A percentile compares a stretch with the other conserved stretches of the same genome.
Conservation (phyloP, 1,284 basidiomycete species). For the Fomitiporia mediterranea region DNA sequence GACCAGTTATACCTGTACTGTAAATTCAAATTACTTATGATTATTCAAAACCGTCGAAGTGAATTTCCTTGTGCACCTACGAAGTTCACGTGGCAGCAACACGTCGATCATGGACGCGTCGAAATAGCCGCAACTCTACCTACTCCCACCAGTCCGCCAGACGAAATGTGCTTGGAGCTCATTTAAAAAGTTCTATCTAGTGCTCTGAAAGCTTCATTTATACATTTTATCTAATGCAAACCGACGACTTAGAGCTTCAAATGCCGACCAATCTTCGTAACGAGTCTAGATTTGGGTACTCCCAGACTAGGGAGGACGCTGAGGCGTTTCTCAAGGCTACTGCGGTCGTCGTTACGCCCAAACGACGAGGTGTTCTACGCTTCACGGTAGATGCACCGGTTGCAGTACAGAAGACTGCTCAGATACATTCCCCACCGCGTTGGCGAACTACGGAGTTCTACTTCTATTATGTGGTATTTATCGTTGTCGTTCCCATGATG, state of each 20-base stretch:
- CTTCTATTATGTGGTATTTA: slow-evolving; percentile 66
- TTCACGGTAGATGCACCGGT: slow-evolving; percentile 15
- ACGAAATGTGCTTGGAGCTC: background rate
- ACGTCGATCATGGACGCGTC: background rate
- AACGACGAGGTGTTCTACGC: slow-evolving; percentile 11
- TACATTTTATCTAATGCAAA: background rate
- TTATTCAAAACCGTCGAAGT: too few relatives aligned
- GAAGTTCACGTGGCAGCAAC: too few relatives aligned
- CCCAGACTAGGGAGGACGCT: too few relatives aligned
- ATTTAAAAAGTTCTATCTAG: background rate
- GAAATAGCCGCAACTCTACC: background rate
- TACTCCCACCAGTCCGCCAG: background rate
- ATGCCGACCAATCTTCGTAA: slow-evolving; percentile 15
- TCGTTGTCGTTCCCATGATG: slow-evolving; percentile 72
- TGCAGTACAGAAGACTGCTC: background rate
- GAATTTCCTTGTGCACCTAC: too few relatives aligned
- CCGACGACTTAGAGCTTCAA: slow-evolving; percentile 18
- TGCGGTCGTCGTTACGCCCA: too few relatives aligned
- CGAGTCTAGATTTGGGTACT: too few relatives aligned
- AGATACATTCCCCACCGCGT: slow-evolving; percentile 39
- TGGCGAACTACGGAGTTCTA: slow-evolving; percentile 86
- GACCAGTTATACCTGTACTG: slow-evolving; percentile 8
- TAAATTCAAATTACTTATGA: background rate
- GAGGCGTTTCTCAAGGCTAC: too few relatives aligned
- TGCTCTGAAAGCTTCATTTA: background rate